These are phyloP conservation scores for Alternaria triticina DNA, from an alignment of 2,329 filamentous ascomycete genomes.

Conservation along the genomic window DNA sequence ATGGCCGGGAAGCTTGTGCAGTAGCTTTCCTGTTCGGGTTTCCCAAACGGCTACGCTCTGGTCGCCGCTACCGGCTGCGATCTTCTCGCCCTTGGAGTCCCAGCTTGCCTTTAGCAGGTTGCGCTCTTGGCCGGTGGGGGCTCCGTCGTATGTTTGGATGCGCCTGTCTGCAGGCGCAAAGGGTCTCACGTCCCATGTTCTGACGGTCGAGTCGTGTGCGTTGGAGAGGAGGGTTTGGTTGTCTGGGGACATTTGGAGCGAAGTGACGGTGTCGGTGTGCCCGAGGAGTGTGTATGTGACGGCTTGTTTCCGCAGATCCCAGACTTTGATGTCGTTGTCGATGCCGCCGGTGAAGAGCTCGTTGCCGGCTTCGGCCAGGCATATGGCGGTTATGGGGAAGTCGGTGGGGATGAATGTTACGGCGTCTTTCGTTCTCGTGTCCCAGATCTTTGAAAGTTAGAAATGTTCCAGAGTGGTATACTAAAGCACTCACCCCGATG, in stretches of 20 bases:
- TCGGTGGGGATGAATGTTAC: slow-evolving; percentile 88
- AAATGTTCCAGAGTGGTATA: neutral
- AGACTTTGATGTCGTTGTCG: slow-evolving; percentile 96
- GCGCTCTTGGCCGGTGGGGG: slow-evolving; percentile 84
- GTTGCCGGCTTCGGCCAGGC: slow-evolving; percentile 91
- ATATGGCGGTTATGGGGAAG: slow-evolving; percentile 89
- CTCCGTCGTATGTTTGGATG: slow-evolving; percentile 90
- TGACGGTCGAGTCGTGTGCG: slow-evolving; percentile 89
- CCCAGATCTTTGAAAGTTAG: slow-evolving; percentile 72
- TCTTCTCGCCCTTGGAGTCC: slow-evolving; percentile 83
- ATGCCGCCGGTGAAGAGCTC: slow-evolving; percentile 95
- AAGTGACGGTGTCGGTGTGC: slow-evolving; percentile 91
- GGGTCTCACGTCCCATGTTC: slow-evolving; percentile 94
- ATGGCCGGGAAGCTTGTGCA: slow-evolving; percentile 95
- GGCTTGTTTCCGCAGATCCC: slow-evolving; percentile 92
- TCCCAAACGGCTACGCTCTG: slow-evolving; percentile 93
- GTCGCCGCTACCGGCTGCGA: slow-evolving; percentile 88
- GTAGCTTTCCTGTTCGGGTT: slow-evolving; percentile 80
- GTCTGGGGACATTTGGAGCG: slow-evolving; percentile 89
- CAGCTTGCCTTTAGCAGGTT: slow-evolving; percentile 90
- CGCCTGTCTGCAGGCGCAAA: slow-evolving; percentile 89
- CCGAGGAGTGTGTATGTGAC: slow-evolving; percentile 87
- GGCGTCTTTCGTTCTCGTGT: slow-evolving; percentile 87
- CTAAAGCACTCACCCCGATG: slow-evolving; percentile 64
- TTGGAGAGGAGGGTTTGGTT: slow-evolving; percentile 89